Conservation (phyloP, 306 rosid genomes). For the Sphenostylis stenocarpa region DNA sequence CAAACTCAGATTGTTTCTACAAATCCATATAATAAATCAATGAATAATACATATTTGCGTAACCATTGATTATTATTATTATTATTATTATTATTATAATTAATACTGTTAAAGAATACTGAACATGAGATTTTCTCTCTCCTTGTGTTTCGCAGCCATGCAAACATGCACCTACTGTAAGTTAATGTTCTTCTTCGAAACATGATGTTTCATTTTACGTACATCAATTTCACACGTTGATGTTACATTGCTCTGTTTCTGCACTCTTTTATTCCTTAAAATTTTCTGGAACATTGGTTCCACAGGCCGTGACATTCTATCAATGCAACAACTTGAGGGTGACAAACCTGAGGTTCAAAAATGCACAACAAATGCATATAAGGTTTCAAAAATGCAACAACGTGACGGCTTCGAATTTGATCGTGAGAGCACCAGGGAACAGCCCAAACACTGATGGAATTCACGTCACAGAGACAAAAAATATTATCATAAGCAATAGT, state of each 20-base stretch:
- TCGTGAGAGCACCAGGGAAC: constrained; percentile 57
- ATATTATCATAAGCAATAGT: constrained; percentile 47
- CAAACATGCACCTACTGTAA: constrained; percentile 69
- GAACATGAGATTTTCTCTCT: not conserved
- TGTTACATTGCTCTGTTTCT: not conserved
- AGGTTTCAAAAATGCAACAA: constrained; percentile 48
- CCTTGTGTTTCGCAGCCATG: constrained; percentile 60
- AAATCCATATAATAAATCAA: not conserved
- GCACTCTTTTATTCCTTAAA: not conserved
- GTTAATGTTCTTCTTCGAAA: constrained; percentile 25
- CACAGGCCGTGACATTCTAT: constrained; percentile 70
- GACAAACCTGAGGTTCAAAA: constrained; percentile 37
- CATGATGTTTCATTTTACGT: not conserved
- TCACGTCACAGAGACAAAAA: constrained; percentile 59
- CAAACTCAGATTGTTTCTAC: not conserved
- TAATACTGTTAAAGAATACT: too few relatives aligned
- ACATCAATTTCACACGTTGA: not conserved
- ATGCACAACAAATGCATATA: constrained; percentile 83
- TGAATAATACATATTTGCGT: not conserved
- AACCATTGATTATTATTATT: too few relatives aligned
- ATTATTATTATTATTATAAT: too few relatives aligned
- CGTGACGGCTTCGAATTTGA: constrained; percentile 49
- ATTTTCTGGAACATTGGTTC: constrained; percentile 1
- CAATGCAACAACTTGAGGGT: constrained; percentile 57
- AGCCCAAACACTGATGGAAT: constrained; percentile 97